These are phyloP conservation scores for Aurantiochytrium sp. DNA, from an alignment of 108 stramenopile species.

Conservation along the genomic window DNA sequence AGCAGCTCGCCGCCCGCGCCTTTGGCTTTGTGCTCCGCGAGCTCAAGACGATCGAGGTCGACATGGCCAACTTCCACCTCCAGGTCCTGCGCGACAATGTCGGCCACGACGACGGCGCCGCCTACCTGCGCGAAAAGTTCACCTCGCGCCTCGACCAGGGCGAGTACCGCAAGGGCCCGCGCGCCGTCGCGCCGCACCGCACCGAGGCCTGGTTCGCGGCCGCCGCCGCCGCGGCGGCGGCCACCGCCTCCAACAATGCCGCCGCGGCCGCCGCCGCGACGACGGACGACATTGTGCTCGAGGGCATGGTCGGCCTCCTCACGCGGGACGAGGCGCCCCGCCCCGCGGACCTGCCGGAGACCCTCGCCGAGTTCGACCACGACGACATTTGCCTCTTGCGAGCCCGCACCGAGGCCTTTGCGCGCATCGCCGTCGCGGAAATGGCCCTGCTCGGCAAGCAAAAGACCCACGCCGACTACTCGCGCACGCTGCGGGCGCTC, in stretches of 20 bases:
- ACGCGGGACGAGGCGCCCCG: background rate
- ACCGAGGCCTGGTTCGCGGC: background rate
- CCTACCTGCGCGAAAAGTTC: background rate
- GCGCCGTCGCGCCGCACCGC: background rate
- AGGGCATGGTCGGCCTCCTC: background rate
- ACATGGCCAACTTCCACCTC: constrained; percentile 28
- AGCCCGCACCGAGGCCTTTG: background rate
- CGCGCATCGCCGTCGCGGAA: background rate
- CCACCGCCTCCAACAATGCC: background rate
- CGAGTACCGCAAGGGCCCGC: constrained; percentile 9
- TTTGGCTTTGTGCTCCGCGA: background rate
- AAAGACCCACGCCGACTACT: background rate
- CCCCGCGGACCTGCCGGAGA: background rate
- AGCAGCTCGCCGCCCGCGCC: background rate
- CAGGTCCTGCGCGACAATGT: background rate
- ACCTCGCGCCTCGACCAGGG: background rate
- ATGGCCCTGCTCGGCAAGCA: background rate
- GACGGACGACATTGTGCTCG: background rate
- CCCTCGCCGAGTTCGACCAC: background rate
- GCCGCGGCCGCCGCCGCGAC: background rate
- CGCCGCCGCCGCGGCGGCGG: background rate
- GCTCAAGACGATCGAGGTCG: background rate
- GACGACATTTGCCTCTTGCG: background rate
- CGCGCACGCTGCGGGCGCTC: background rate
- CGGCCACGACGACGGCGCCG: background rate